phyloP scores from a whole-genome alignment of 2,329 filamentous ascomycete species.

The Venturia carpophila region DNA sequence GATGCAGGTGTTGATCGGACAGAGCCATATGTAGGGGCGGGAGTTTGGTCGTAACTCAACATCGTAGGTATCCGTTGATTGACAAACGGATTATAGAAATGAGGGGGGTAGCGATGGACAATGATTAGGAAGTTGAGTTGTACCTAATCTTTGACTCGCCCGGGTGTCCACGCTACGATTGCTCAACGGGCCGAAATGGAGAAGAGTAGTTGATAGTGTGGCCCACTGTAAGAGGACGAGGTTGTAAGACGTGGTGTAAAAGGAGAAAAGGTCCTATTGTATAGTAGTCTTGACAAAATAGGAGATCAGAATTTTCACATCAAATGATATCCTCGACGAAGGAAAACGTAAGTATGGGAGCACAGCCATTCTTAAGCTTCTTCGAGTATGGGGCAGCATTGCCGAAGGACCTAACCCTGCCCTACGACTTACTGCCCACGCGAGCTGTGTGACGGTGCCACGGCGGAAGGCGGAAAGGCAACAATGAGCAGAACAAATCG shows the following conservation, averaged over 20 bases:
- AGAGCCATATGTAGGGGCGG: conserved; percentile 18
- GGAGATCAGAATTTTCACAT: background rate
- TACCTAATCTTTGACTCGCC: background rate
- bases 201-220: background rate
- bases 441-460: conserved; percentile 18
- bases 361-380: conserved; percentile 8
- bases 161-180: conserved; percentile 1
- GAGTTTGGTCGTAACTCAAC: conserved; percentile 22
- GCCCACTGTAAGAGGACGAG: background rate
- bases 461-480: conserved; percentile 17
- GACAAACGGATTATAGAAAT: background rate
- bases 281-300: background rate
- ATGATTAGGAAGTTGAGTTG: background rate
- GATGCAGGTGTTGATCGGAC: conserved; percentile 13
- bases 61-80: conserved; percentile 12
- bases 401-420: background rate
- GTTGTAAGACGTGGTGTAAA: too few species aligned
- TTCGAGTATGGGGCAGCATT: conserved; percentile 4
- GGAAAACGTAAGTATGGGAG: background rate
- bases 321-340: background rate
- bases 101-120: background rate
- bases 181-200: background rate
- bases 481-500: conserved; percentile 18
- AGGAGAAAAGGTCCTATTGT: background rate
- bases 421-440: conserved; percentile 16